Percentiles rank a stretch among this genome's conserved stretches.
These are phyloP conservation scores for Staphylotrichum longicolle DNA, from an alignment of 495 filamentous ascomycete genomes.

Conservation along the genomic window DNA sequence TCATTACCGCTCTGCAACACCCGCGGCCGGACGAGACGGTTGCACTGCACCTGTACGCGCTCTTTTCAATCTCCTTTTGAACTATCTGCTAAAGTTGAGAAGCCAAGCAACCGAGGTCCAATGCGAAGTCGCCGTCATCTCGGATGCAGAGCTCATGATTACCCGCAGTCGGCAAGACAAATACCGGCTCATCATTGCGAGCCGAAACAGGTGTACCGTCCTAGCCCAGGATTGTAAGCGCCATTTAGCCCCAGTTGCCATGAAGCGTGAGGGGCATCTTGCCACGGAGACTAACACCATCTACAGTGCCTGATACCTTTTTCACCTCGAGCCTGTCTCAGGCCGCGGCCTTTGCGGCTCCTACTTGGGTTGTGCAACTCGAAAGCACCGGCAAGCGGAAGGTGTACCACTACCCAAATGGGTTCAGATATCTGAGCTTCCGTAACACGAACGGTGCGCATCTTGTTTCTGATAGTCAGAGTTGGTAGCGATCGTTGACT, in stretches of 20 bases:
- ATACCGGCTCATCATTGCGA: conserved; percentile 23
- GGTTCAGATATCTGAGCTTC: conserved; percentile 24
- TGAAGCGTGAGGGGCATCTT: neutral
- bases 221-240: conserved; percentile 23
- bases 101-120: conserved; percentile 26
- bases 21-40: conserved; percentile 24
- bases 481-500: too few species aligned
- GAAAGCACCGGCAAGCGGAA: conserved; percentile 15
- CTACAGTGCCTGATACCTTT: conserved; percentile 10
- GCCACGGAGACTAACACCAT: neutral
- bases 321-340: neutral
- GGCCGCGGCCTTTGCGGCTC: neutral
- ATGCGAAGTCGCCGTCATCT: conserved; percentile 24
- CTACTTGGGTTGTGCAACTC: conserved; percentile 26
- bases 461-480: too few species aligned
- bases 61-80: too few species aligned
- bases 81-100: neutral
- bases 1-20: conserved; percentile 21
- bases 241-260: neutral
- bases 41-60: conserved; percentile 23
- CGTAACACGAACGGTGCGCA: conserved; percentile 19
- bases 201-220: conserved; percentile 28
- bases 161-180: conserved; percentile 10
- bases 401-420: conserved; percentile 24
- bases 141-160: conserved; percentile 26